Evolutionary conservation across 2,329 filamentous ascomycete genomes (phyloP).

Genomic region (Pestalotiopsis sp.): DNA sequence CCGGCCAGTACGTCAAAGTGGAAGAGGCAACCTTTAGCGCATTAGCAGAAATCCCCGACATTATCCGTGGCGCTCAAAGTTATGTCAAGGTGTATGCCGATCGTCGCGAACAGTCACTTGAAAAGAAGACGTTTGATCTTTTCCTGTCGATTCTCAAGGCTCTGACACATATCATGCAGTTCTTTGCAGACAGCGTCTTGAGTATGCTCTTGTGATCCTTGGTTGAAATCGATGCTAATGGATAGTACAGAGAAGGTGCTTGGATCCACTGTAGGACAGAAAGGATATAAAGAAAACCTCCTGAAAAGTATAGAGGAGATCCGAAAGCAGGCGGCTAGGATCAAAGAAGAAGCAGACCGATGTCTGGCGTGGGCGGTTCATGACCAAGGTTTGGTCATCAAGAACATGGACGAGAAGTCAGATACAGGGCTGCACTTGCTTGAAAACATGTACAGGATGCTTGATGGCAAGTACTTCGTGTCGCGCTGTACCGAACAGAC

Average conservation of each 20-base stretch:
- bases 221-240: too few relatives aligned
- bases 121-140: slow-evolving; percentile 1
- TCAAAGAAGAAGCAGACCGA: slow-evolving; percentile 3
- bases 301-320: slow-evolving; percentile 5
- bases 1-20: slow-evolving; percentile 5
- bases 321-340: background rate
- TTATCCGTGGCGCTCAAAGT: background rate
- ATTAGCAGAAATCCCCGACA: slow-evolving; percentile 3
- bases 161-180: slow-evolving; percentile 7
- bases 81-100: background rate
- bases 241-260: background rate
- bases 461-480: background rate
- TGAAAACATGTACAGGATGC: background rate
- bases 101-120: background rate
- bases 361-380: background rate
- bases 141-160: slow-evolving; percentile 6
- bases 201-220: background rate
- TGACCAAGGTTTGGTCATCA: background rate
- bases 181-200: slow-evolving; percentile 4
- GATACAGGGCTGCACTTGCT: background rate
- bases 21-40: background rate
- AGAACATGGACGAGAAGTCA: background rate
- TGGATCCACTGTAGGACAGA: background rate
- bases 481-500: too few relatives aligned
- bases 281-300: background rate